Evolutionary conservation across 2,329 filamentous ascomycete species (phyloP).

Genomic region (Sporothrix euskadiensis): DNA sequence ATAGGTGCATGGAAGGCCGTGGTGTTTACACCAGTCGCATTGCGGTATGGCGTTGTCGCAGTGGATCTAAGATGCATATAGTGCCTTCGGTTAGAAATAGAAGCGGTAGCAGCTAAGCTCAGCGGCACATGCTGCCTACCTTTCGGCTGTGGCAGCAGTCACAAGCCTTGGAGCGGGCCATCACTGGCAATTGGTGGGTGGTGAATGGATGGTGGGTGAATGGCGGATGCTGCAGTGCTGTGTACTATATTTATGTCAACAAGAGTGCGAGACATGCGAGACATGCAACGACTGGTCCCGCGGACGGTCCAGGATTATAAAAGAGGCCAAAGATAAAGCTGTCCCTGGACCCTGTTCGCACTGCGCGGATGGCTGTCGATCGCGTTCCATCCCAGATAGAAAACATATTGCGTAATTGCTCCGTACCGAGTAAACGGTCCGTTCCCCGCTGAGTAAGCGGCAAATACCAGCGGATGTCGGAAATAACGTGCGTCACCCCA

Average conservation of each 20-base stretch:
- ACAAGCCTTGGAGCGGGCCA: constrained; percentile 28
- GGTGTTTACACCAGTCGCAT: constrained; percentile 31
- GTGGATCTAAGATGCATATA: constrained; percentile 24
- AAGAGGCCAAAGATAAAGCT: no score
- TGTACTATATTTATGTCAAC: no score
- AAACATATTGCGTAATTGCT: no score
- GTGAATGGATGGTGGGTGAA: background rate
- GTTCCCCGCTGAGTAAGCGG: background rate
- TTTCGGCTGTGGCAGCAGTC: constrained; percentile 31
- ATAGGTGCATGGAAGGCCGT: constrained; percentile 27
- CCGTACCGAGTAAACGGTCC: background rate
- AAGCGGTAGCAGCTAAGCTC: background rate
- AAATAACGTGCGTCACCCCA: no score
- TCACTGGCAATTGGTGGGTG: background rate
- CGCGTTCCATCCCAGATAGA: no score
- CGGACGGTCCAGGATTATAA: no score
- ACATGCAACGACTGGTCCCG: no score
- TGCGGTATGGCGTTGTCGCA: constrained; percentile 29
- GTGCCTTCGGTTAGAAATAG: background rate
- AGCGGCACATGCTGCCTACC: constrained; percentile 19
- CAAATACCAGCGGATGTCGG: background rate
- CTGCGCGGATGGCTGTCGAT: no score
- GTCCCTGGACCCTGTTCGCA: no score
- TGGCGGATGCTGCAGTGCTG: background rate
- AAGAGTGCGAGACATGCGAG: no score